These are phyloP conservation scores for Cladophialophora bantiana DNA, from an alignment of 2,329 filamentous ascomycete species.

Conservation along the genomic window DNA sequence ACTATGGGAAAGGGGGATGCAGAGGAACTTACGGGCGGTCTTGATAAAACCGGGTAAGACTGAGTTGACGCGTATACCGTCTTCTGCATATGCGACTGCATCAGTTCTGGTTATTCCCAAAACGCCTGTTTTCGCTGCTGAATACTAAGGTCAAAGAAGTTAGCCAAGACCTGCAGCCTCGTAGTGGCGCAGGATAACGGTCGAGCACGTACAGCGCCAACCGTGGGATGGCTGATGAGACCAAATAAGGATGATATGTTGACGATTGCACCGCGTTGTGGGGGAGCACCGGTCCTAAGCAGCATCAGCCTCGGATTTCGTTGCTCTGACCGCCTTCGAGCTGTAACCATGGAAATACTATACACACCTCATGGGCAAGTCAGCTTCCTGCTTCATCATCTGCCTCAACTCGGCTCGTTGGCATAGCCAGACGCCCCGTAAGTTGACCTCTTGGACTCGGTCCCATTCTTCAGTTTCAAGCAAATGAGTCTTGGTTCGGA, in stretches of 20 bases:
- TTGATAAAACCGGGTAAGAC: constrained; percentile 55
- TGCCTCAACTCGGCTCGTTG: constrained; percentile 57
- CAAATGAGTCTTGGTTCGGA: constrained; percentile 37
- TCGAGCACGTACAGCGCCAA: constrained; percentile 8
- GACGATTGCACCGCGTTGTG: constrained; percentile 58
- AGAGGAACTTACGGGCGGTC: constrained; percentile 35
- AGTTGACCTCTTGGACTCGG: constrained; percentile 59
- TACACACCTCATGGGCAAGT: too few species aligned
- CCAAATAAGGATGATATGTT: constrained; percentile 62
- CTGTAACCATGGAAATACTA: too few species aligned
- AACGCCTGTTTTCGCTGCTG: constrained; percentile 31
- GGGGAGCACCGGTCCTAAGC: constrained; percentile 51
- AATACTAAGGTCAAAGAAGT: constrained; percentile 5
- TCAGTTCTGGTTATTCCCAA: constrained; percentile 59
- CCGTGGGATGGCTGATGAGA: constrained; percentile 47
- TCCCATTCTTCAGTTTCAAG: constrained; percentile 33
- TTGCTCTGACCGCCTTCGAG: too few species aligned
- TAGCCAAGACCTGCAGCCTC: too few species aligned
- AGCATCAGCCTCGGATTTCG: too few species aligned
- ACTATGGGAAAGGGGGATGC: too few species aligned
- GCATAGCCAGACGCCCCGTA: constrained; percentile 65
- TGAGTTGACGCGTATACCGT: constrained; percentile 53
- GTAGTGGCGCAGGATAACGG: too few species aligned
- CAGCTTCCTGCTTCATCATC: constrained; percentile 27
- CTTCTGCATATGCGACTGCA: constrained; percentile 59